Evolutionary conservation across 441 rosid genomes (phyloP).

Genomic region (Adansonia madagascariensis): DNA sequence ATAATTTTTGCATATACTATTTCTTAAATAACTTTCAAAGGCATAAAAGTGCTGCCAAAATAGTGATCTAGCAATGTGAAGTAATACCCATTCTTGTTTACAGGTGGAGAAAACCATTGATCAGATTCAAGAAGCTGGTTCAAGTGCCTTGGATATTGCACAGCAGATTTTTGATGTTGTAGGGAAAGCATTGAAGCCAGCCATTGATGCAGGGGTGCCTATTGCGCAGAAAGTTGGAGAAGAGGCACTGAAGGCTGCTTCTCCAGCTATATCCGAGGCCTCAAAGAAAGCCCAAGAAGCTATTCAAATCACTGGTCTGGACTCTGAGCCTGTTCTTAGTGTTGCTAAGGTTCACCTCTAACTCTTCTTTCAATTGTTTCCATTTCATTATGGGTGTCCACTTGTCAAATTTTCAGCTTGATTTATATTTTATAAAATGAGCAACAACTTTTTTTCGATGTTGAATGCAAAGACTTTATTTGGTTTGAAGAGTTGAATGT

Average conservation of each 20-base stretch:
- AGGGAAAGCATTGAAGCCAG: slow-evolving; percentile 73
- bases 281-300: slow-evolving; percentile 89
- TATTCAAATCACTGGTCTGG: slow-evolving; percentile 75
- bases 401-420: neutral
- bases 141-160: slow-evolving; percentile 59
- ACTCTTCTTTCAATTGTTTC: neutral
- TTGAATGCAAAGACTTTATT: neutral
- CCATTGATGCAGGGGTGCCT: slow-evolving; percentile 68
- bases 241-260: slow-evolving; percentile 70
- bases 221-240: slow-evolving; percentile 74
- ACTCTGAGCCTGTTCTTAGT: slow-evolving; percentile 60
- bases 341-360: slow-evolving; percentile 72
- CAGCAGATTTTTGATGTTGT: slow-evolving; percentile 63
- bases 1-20: neutral
- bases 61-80: neutral
- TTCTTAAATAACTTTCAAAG: neutral
- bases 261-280: slow-evolving; percentile 81
- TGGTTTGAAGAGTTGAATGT: neutral
- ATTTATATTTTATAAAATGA: neutral
- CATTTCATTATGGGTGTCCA: neutral
- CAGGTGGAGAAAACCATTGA: slow-evolving; percentile 85
- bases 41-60: neutral
- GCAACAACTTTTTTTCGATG: neutral
- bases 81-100: neutral
- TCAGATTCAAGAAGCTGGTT: slow-evolving; percentile 69